phyloP scores from a whole-genome alignment of 2,329 filamentous ascomycete species.

The Colletotrichum theobromicola region DNA sequence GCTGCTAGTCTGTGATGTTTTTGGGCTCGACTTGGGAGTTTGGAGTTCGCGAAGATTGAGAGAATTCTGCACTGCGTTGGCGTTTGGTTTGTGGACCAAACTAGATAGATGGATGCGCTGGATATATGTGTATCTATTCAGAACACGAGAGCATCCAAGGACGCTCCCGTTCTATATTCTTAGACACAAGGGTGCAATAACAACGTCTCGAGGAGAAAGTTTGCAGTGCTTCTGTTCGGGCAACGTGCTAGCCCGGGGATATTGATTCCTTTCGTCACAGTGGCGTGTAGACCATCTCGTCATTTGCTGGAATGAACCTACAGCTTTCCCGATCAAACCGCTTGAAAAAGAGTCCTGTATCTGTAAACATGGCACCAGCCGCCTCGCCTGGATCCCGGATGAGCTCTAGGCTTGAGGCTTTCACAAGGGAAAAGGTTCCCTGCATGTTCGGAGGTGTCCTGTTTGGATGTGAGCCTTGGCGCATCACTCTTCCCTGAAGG shows the following conservation, averaged over 20 bases:
- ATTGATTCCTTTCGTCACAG: not conserved
- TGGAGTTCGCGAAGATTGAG: not conserved
- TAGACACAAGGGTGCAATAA: not conserved
- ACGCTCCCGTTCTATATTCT: not conserved
- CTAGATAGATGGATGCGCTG: not conserved
- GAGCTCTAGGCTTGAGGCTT: slow-evolving; percentile 18
- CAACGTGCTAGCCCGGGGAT: not conserved
- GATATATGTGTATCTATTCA: not conserved
- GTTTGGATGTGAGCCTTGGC: not conserved
- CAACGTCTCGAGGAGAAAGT: not conserved
- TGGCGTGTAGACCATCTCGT: slow-evolving; percentile 12
- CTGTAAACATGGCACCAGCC: slow-evolving; percentile 60
- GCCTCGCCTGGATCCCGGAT: slow-evolving; percentile 7
- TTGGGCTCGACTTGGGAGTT: not conserved
- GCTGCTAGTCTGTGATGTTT: slow-evolving; percentile 15
- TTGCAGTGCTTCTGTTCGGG: not conserved
- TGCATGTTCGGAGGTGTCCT: slow-evolving; percentile 19
- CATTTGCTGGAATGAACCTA: slow-evolving; percentile 62
- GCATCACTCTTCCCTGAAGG: not conserved
- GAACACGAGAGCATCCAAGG: not conserved
- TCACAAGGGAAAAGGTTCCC: slow-evolving; percentile 18
- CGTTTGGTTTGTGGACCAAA: not conserved
- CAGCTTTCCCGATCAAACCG: slow-evolving; percentile 73
- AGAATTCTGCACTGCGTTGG: not conserved
- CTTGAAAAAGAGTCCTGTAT: slow-evolving; percentile 88